Evolutionary conservation across 2,329 filamentous ascomycete genomes (phyloP).

Genomic region (Phoma sp.): DNA sequence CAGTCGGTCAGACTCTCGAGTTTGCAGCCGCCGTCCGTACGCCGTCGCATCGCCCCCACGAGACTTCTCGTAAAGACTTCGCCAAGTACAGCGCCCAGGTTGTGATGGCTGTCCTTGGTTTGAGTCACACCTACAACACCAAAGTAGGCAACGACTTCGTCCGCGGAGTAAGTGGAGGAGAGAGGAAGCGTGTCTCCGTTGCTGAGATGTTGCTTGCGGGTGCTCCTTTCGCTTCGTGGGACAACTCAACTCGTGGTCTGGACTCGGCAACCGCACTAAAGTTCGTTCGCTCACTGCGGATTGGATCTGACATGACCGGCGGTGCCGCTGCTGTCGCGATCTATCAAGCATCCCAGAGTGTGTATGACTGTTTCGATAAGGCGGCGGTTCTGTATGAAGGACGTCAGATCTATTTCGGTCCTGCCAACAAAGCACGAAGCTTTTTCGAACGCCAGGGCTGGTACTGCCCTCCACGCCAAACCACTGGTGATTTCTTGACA

Average conservation of each 20-base stretch:
- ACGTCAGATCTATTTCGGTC: constrained; percentile 77
- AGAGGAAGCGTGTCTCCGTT: constrained; percentile 67
- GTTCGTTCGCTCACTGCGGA: constrained; percentile 59
- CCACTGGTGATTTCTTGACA: constrained; percentile 77
- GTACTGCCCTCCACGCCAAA: constrained; percentile 70
- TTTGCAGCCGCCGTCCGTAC: constrained; percentile 63
- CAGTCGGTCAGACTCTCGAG: constrained; percentile 62
- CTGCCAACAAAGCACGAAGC: constrained; percentile 61
- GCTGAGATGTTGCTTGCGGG: constrained; percentile 58
- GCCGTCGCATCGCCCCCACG: constrained; percentile 50
- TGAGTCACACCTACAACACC: constrained; percentile 62
- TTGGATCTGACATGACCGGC: constrained; percentile 58
- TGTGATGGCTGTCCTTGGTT: constrained; percentile 61
- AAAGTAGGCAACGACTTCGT: constrained; percentile 65
- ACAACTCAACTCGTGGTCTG: constrained; percentile 53
- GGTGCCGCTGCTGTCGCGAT: constrained; percentile 63
- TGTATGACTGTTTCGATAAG: constrained; percentile 75
- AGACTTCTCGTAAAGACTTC: constrained; percentile 52
- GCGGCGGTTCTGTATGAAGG: constrained; percentile 77
- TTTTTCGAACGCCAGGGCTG: constrained; percentile 76
- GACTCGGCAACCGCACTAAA: constrained; percentile 62
- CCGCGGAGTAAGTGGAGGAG: constrained; percentile 67
- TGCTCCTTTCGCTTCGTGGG: constrained; percentile 52
- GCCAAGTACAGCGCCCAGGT: constrained; percentile 56
- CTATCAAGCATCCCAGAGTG: constrained; percentile 58